Evolutionary conservation across 495 filamentous ascomycete species (phyloP), one percentile per base, ranked within the genome.

Genomic region (Penicillium steckii): DNA sequence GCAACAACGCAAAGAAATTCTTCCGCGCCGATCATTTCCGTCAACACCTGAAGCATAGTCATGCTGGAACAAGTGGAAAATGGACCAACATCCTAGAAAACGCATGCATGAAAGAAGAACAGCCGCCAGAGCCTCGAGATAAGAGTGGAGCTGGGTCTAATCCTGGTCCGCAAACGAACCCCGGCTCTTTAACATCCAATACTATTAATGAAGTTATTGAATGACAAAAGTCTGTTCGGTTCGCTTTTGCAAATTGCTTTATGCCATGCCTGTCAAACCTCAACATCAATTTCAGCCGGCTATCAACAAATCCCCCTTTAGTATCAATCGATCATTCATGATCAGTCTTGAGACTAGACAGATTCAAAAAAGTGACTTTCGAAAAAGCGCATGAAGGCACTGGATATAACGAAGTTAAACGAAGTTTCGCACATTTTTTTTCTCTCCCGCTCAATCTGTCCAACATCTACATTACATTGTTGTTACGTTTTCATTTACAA

Each of bases 81-180:
- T 97, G 95, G 94, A 98, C 94, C 17, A 98, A 98, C 68, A 93
- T 95, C 76, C 72, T 98, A 35, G 94, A 98, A 65, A 95, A 89
- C 62, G 90, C 92, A 25, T 97, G 94, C 69, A 95, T 97, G 93
- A 88, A 91, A 70, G 91, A 96, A 55, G 93, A 97, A 68, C 75
- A 82, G 23, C 78, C 77, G 2, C 67, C 69, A 1, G 73, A 76
- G 45, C 63, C 67, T 2, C 59, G 64, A 27, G 68, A 70, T 50
- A 57, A 48, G 18, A 46, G 19, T 43, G 10, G 2, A 13, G 15
- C 26, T 3, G 26, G 23, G 13, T n/a, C 30, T 23, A 22, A 25
- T 10, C n/a, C 48, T 23, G 58, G 52, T 3, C 25, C 53, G 10
- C 46, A 51, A 18, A 18, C 53, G 4, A 48, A 54, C 35, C 54